Percentiles rank a stretch among this genome's conserved stretches.
Conservation (phyloP, 768 basidiomycete species). For the Auriscalpium orientale region DNA sequence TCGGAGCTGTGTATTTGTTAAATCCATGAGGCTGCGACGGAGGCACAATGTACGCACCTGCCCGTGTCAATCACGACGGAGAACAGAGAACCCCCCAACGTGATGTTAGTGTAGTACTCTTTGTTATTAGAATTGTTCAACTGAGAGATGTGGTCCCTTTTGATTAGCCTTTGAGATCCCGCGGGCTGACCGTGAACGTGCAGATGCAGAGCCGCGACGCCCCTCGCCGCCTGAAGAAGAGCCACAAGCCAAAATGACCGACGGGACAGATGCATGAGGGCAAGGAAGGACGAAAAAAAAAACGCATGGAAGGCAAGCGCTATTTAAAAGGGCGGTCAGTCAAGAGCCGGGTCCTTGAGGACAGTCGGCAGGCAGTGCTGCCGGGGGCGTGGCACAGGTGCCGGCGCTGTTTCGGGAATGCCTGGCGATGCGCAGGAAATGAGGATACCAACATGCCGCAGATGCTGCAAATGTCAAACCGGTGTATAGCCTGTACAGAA, state of each 20-base stretch:
- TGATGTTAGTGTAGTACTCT: constrained; percentile 31
- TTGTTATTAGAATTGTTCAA: constrained; percentile 27
- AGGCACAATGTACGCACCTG: constrained; percentile 23
- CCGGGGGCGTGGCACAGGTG: too few relatives aligned
- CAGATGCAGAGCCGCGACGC: neutral
- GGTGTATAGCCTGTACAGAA: too few relatives aligned
- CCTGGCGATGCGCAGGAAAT: too few relatives aligned
- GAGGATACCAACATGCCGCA: too few relatives aligned
- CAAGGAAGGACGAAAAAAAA: neutral
- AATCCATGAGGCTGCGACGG: neutral
- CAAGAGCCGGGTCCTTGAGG: too few relatives aligned
- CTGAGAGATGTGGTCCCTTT: constrained; percentile 20
- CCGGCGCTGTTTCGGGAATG: too few relatives aligned
- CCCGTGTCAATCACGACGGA: constrained; percentile 37
- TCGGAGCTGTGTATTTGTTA: constrained; percentile 39
- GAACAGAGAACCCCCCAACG: constrained; percentile 27
- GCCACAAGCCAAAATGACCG: neutral
- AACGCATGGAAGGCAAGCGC: neutral
- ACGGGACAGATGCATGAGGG: neutral
- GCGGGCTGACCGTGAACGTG: neutral
- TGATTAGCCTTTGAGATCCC: constrained; percentile 5
- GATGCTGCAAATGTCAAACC: too few relatives aligned
- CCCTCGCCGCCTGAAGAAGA: neutral
- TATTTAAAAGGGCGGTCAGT: neutral
- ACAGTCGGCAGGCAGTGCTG: too few relatives aligned